Percentiles rank a stretch among this genome's conserved stretches.
Evolutionary conservation across 2,329 filamentous ascomycete species (phyloP).

Genomic region (Fusarium redolens): DNA sequence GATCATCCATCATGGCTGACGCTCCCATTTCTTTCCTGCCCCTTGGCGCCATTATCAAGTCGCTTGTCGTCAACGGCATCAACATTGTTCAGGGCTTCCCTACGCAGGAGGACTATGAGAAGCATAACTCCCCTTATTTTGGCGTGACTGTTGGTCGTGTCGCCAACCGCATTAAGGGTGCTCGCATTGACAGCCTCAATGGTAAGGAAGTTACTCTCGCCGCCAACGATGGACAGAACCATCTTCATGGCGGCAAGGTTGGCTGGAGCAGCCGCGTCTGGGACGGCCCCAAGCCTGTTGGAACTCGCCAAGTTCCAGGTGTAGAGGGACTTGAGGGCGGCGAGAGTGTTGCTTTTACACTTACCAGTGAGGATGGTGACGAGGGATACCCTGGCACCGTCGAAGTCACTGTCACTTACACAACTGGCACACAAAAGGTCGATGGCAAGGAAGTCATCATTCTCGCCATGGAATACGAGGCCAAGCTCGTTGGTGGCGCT

Average conservation of each 20-base stretch:
- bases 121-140: constrained; percentile 83
- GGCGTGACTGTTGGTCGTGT: constrained; percentile 91
- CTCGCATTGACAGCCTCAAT: constrained; percentile 79
- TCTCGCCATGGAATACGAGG: constrained; percentile 90
- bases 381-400: constrained; percentile 92
- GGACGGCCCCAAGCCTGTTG: constrained; percentile 74
- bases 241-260: constrained; percentile 75
- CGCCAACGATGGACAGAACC: constrained; percentile 82
- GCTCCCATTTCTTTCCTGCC: constrained; percentile 74
- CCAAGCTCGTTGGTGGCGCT: constrained; percentile 78
- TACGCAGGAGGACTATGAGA: constrained; percentile 77
- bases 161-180: constrained; percentile 83
- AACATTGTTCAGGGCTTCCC: constrained; percentile 94
- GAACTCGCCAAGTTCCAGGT: constrained; percentile 61
- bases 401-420: constrained; percentile 82
- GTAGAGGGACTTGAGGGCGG: constrained; percentile 66
- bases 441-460: constrained; percentile 74
- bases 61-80: constrained; percentile 78
- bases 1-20: constrained; percentile 53
- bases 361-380: constrained; percentile 81
- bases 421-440: constrained; percentile 73
- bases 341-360: constrained; percentile 74
- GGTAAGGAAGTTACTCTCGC: constrained; percentile 74
- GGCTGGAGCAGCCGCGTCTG: constrained; percentile 89
- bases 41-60: constrained; percentile 82